Evolutionary conservation across 148 eudicot species (phyloP).

Genomic region (Cornus kousa): DNA sequence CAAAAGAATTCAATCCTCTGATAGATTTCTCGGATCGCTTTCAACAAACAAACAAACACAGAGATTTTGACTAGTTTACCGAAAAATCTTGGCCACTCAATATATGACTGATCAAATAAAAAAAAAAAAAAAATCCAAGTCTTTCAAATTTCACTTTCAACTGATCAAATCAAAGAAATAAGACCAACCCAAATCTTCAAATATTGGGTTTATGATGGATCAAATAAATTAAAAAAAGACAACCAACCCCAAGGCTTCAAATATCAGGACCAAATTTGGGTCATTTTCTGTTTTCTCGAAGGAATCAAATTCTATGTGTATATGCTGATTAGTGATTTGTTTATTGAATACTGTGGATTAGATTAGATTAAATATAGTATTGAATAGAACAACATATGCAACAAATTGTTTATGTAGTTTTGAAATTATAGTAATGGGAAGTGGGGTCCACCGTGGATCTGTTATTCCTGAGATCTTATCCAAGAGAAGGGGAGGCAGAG

Average conservation of each 20-base stretch:
- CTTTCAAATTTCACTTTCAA: no score
- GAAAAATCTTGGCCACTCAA: background rate
- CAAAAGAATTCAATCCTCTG: background rate
- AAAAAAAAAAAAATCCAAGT: no score
- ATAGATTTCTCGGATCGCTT: background rate
- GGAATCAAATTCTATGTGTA: no score
- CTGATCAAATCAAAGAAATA: background rate
- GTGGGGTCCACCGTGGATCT: constrained; percentile 7
- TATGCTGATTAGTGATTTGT: no score
- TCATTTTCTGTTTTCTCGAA: background rate
- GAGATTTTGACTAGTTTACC: background rate
- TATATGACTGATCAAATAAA: no score
- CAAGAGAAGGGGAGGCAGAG: background rate
- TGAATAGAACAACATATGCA: no score
- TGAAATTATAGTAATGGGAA: background rate
- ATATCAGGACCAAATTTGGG: constrained; percentile 1
- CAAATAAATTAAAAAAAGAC: no score
- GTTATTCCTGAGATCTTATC: constrained; percentile 17
- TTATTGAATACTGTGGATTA: background rate
- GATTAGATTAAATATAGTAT: background rate
- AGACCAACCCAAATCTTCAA: background rate
- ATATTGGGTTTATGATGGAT: no score
- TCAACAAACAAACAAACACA: background rate
- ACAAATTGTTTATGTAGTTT: background rate
- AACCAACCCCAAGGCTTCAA: background rate